Percentiles rank a stretch among this genome's conserved stretches.
Evolutionary conservation across 257 asterid species (phyloP).

Genomic region (Eustoma russellianum): DNA sequence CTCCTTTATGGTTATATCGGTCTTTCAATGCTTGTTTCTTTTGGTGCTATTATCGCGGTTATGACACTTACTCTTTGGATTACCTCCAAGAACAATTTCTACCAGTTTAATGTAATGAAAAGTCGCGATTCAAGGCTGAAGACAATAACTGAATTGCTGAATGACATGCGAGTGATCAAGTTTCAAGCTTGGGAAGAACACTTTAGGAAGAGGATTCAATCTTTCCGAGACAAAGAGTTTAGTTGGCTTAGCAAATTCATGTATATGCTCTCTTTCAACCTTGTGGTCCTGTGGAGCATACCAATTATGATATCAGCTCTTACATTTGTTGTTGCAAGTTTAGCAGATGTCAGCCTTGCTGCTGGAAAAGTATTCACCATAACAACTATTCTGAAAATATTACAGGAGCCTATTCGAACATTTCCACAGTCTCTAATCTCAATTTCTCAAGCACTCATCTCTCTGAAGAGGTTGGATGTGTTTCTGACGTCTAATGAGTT

Average conservation of each 20-base stretch:
- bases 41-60: constrained; percentile 23
- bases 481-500: constrained; percentile 44
- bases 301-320: constrained; percentile 32
- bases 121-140: constrained; percentile 59
- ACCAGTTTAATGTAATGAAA: constrained; percentile 42
- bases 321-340: constrained; percentile 39
- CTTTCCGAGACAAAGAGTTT: constrained; percentile 34
- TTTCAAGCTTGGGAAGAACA: constrained; percentile 85
- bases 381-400: constrained; percentile 44
- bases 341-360: constrained; percentile 21
- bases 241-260: constrained; percentile 49
- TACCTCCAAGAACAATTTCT: constrained; percentile 23
- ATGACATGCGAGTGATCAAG: constrained; percentile 55
- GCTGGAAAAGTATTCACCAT: constrained; percentile 58
- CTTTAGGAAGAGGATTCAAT: constrained; percentile 32
- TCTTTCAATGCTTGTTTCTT: constrained; percentile 28
- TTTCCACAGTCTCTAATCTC: constrained; percentile 60
- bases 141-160: constrained; percentile 49
- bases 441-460: constrained; percentile 46
- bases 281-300: constrained; percentile 42
- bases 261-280: constrained; percentile 25
- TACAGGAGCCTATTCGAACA: constrained; percentile 55
- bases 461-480: constrained; percentile 50
- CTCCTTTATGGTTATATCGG: constrained; percentile 45
- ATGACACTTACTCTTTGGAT: constrained; percentile 20